A percentile compares a stretch with the other conserved stretches of the same genome.
These are phyloP conservation scores for Piloderma croceum DNA, from an alignment of 768 basidiomycete species.

Conservation along the genomic window DNA sequence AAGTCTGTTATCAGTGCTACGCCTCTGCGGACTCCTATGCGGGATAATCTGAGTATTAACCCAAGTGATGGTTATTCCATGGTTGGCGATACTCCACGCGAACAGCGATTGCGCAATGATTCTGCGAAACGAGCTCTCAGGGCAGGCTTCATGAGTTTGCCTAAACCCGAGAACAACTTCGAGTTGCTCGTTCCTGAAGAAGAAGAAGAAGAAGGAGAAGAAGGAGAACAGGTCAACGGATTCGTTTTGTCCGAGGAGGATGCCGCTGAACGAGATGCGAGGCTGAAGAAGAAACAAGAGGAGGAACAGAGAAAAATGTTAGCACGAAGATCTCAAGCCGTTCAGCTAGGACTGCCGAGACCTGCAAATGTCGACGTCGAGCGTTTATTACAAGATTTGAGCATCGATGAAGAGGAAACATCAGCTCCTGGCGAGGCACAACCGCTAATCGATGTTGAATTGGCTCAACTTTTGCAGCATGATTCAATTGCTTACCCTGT, in stretches of 20 bases:
- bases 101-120: conserved; percentile 55
- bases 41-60: conserved; percentile 90
- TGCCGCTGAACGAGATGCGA: conserved; percentile 86
- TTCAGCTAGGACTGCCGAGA: conserved; percentile 80
- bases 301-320: conserved; percentile 75
- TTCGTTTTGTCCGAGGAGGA: conserved; percentile 79
- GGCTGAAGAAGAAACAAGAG: conserved; percentile 56
- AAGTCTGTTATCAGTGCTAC: conserved; percentile 52
- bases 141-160: conserved; percentile 76
- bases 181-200: conserved; percentile 90
- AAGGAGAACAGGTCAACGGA: conserved; percentile 18
- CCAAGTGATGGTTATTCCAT: conserved; percentile 50
- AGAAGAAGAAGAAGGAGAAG: conserved; percentile 50
- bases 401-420: conserved; percentile 41
- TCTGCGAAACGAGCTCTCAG: conserved; percentile 73
- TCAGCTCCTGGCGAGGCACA: conserved; percentile 44
- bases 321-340: conserved; percentile 75
- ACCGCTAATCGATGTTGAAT: conserved; percentile 68
- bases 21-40: conserved; percentile 89
- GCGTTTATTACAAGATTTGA: conserved; percentile 55
- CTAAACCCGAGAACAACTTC: conserved; percentile 95
- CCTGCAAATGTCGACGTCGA: conserved; percentile 78
- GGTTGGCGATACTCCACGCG: conserved; percentile 69
- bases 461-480: conserved; percentile 75
- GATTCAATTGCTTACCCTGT: conserved; percentile 85